phyloP scores from a whole-genome alignment of 73 alveolate genomes.

The Paramecium caudatum region DNA sequence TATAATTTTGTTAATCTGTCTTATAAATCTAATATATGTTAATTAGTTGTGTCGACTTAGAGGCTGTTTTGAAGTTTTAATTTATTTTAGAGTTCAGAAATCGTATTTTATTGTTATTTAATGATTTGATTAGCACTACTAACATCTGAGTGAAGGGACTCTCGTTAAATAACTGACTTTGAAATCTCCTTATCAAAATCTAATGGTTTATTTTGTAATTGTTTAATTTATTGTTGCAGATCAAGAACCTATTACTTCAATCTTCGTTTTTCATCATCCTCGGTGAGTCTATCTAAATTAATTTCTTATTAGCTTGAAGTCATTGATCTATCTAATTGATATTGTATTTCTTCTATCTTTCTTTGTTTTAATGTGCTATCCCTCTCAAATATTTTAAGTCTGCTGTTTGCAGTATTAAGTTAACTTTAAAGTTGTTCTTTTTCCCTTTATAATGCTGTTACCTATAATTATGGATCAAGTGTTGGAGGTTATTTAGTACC shows the following conservation, averaged over 20 bases:
- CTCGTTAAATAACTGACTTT: not conserved
- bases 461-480: not conserved
- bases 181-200: conserved; percentile 29
- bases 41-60: not conserved
- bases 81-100: not conserved
- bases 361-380: conserved; percentile 8
- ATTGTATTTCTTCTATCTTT: not conserved
- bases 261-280: conserved; percentile 35
- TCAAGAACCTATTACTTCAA: not conserved
- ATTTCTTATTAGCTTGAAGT: conserved; percentile 11
- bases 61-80: not conserved
- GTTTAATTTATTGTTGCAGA: not conserved
- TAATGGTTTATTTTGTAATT: not conserved
- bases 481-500: not conserved
- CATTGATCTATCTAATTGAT: not conserved
- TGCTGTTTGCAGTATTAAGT: not conserved
- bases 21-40: conserved; percentile 19
- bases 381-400: conserved; percentile 12
- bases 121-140: conserved; percentile 9
- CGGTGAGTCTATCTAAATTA: not conserved
- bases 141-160: not conserved
- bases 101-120: not conserved
- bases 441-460: not conserved
- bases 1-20: conserved; percentile 19
- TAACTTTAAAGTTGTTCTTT: not conserved